These are phyloP conservation scores for Grifola frondosa DNA, from an alignment of 1,284 basidiomycete species.

Conservation along the genomic window DNA sequence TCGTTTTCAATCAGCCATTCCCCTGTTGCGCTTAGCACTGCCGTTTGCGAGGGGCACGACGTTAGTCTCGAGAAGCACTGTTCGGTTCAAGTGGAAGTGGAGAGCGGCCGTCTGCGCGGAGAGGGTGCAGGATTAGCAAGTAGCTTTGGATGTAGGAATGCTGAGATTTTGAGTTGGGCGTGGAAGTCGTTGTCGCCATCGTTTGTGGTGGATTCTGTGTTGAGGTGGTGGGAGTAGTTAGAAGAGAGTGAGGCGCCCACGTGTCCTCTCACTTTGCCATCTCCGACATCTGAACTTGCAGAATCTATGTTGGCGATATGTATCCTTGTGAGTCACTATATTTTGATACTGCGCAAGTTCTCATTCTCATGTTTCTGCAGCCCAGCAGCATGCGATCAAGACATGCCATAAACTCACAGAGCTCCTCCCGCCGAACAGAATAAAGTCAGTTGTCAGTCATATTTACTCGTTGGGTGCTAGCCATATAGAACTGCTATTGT, in stretches of 20 bases:
- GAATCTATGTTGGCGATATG: no score
- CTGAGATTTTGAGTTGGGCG: constrained; percentile 72
- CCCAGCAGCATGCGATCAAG: constrained; percentile 45
- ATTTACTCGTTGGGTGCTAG: background rate
- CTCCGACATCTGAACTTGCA: no score
- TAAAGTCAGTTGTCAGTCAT: constrained; percentile 53
- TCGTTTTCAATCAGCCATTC: no score
- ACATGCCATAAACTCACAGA: constrained; percentile 47
- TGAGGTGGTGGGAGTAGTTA: no score
- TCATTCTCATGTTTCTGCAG: constrained; percentile 24
- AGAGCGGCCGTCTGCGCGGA: constrained; percentile 65
- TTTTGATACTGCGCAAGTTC: no score
- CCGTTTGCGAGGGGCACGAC: constrained; percentile 74
- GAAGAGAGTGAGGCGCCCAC: no score
- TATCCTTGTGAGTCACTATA: constrained; percentile 13
- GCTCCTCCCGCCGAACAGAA: constrained; percentile 46
- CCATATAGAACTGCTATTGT: background rate
- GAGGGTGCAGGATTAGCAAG: constrained; percentile 50
- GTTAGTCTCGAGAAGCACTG: constrained; percentile 67
- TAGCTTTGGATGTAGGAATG: constrained; percentile 67
- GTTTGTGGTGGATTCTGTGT: no score
- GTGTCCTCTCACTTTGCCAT: no score
- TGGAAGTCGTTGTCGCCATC: no score
- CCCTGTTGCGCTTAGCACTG: constrained; percentile 67
- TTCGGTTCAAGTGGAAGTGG: constrained; percentile 60